These are phyloP conservation scores for Cajanus cajan DNA, from an alignment of 306 rosid species.

Conservation along the genomic window DNA sequence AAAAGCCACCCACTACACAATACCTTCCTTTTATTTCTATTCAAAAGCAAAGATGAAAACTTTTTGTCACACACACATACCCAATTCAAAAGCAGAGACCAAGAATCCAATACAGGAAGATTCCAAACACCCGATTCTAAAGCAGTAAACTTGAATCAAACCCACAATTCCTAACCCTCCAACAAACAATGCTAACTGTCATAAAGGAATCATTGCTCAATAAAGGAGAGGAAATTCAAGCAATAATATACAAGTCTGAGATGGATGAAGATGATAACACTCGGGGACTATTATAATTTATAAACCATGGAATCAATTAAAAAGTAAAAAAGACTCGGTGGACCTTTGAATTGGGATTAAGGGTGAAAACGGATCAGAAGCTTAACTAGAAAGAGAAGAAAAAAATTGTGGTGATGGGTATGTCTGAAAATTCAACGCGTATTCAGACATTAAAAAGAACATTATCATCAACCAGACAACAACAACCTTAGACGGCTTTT, in stretches of 20 bases:
- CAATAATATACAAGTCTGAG: background rate
- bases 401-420: slow-evolving; percentile 14
- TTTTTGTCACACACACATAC: slow-evolving; percentile 25
- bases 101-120: slow-evolving; percentile 26
- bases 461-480: slow-evolving; percentile 33
- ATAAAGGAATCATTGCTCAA: background rate
- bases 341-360: slow-evolving; percentile 35
- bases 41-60: slow-evolving; percentile 20
- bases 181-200: background rate
- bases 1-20: slow-evolving; percentile 23
- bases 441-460: slow-evolving; percentile 43
- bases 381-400: slow-evolving; percentile 12
- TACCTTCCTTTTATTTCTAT: background rate
- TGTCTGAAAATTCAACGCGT: slow-evolving; percentile 69
- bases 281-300: background rate
- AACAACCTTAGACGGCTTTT: slow-evolving; percentile 53
- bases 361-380: slow-evolving; percentile 28
- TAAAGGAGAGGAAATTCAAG: slow-evolving; percentile 3
- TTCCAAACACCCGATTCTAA: slow-evolving; percentile 36
- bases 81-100: slow-evolving; percentile 31
- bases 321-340: slow-evolving; percentile 11
- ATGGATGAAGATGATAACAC: slow-evolving; percentile 21
- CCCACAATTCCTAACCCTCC: slow-evolving; percentile 33
- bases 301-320: slow-evolving; percentile 16
- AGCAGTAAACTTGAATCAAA: slow-evolving; percentile 28